Base-by-base conservation (phyloP, 140 eudicot species). In the Stevia rebaudiana region DNA sequence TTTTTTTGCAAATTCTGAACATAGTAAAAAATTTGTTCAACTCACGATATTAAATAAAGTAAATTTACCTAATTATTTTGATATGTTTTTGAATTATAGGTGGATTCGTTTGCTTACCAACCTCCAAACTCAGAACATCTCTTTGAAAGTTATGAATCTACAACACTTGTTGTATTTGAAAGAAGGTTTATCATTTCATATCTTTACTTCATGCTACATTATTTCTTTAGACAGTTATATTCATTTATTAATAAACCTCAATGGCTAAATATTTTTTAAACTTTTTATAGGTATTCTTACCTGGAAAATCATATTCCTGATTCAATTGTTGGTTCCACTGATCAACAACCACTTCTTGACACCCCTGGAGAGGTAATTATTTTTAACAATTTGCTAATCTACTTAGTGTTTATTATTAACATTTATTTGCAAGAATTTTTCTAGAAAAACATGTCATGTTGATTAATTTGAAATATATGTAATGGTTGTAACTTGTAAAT, bases 291-390 rank as follows among this genome's bases (percentile, higher is more conserved):
- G 81, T 77, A 91, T 69, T 75, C 78, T 44, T 75, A 72, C 76
- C 73, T 81, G 79, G 89, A 77, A 70, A 70, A 83, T 77, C 73
- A 79, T 75, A 56, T 33, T 19, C 71, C 90, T 4, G 95, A 88
- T 75, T 71, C 71, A 66, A 76, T 83, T 50, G 73, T 85, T 59
- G 87, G 96, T 41, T 83, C 94, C 48, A 81, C 98, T 63, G 78
- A 82, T 67, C 81, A 85, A 63, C 96, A 85, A 63, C 84, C 95
- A 19, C 96, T 92, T 74, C 94, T 92, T 63, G 96, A 92, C 71
- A 83, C 90, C 74, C 98, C 98, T 25, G 98, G 98, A 41, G 95
- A 92, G 95, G 98, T 74, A 73, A 36, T 24, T 61, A 18, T 50
- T 6, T 22, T 5, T 58, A 13, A 65, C 63, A 28, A 1, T 28